Conservation (phyloP, 371 early-diverging fungal species). For the Mortierella sp. region DNA sequence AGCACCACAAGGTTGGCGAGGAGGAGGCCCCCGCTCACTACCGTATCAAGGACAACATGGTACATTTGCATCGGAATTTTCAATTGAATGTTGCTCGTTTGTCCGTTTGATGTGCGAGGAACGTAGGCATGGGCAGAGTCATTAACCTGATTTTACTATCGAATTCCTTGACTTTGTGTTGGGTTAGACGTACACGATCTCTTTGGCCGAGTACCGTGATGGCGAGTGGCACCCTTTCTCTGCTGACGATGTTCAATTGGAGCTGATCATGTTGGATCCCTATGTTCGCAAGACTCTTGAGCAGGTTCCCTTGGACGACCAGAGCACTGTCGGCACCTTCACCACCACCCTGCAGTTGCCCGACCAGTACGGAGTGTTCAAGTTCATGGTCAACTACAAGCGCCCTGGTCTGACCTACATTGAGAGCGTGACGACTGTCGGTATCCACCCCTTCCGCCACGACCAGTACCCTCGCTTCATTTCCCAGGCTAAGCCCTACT, state of each 20-base stretch:
- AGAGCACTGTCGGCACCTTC: slow-evolving; percentile 56
- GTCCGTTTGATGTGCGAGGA: no score
- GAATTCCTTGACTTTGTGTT: neutral
- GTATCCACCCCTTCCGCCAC: slow-evolving; percentile 92
- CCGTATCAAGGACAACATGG: slow-evolving; percentile 92
- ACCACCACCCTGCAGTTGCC: slow-evolving; percentile 81
- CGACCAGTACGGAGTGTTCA: slow-evolving; percentile 97
- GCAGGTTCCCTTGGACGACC: slow-evolving; percentile 50
- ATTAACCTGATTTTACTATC: no score
- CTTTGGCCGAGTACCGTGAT: slow-evolving; percentile 81
- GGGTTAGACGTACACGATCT: slow-evolving; percentile 80
- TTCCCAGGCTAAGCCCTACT: slow-evolving; percentile 93
- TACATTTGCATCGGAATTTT: slow-evolving; percentile 55
- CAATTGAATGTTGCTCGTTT: no score
- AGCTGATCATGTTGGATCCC: slow-evolving; percentile 97
- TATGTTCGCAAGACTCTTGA: slow-evolving; percentile 89
- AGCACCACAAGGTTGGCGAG: slow-evolving; percentile 82
- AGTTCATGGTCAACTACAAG: slow-evolving; percentile 93
- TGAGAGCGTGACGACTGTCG: slow-evolving; percentile 80
- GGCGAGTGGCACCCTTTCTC: slow-evolving; percentile 87
- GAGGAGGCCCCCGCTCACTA: slow-evolving; percentile 79
- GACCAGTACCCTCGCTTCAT: slow-evolving; percentile 96
- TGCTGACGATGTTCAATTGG: slow-evolving; percentile 87
- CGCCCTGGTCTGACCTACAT: slow-evolving; percentile 84
- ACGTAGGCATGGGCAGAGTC: no score